These are phyloP conservation scores for Arachis hypogaea DNA, from an alignment of 306 rosid genomes.

Conservation along the genomic window DNA sequence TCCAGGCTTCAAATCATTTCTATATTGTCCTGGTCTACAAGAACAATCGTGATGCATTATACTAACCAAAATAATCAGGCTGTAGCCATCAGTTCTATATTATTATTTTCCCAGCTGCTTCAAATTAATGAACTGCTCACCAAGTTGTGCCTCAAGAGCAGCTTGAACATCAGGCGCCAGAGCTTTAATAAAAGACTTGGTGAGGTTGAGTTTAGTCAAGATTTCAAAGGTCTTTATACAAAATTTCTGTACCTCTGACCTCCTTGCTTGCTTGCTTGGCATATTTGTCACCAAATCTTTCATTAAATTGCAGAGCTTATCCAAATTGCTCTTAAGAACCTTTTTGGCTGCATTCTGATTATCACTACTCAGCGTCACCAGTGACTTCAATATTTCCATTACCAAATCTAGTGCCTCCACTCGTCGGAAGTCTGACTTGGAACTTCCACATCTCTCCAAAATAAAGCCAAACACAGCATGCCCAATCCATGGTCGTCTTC, in stretches of 20 bases:
- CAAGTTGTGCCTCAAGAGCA: constrained; percentile 64
- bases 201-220: constrained; percentile 51
- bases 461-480: constrained; percentile 63
- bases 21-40: neutral
- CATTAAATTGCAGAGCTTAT: constrained; percentile 54
- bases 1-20: neutral
- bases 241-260: constrained; percentile 66
- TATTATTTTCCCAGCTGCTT: constrained; percentile 50
- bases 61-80: neutral
- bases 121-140: constrained; percentile 57
- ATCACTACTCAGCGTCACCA: constrained; percentile 41
- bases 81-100: constrained; percentile 5
- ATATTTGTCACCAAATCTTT: constrained; percentile 66
- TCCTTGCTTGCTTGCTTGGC: constrained; percentile 72
- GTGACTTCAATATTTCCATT: constrained; percentile 61
- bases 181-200: constrained; percentile 50
- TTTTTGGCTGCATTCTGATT: constrained; percentile 52
- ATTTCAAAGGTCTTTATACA: constrained; percentile 59
- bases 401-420: constrained; percentile 82
- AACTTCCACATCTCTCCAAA: constrained; percentile 66
- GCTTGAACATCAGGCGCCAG: constrained; percentile 59
- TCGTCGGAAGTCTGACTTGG: constrained; percentile 78
- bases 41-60: neutral
- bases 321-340: constrained; percentile 54
- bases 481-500: constrained; percentile 83